These are phyloP conservation scores for Oenanthe javanica DNA, from an alignment of 140 eudicot species.

Conservation along the genomic window DNA sequence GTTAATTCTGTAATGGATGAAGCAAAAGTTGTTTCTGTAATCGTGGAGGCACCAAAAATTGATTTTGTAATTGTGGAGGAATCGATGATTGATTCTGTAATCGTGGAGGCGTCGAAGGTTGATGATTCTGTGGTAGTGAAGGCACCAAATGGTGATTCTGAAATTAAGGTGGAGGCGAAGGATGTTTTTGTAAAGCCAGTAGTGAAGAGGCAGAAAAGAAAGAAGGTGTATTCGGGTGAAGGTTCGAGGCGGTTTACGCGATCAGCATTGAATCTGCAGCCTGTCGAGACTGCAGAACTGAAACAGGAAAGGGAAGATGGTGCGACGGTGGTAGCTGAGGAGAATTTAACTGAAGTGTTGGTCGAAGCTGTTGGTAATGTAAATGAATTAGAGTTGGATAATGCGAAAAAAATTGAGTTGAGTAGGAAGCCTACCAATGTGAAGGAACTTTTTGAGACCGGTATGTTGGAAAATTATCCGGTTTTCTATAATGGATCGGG, in stretches of 20 bases:
- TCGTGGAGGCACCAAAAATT: slow-evolving; percentile 12
- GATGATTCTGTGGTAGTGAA: not conserved
- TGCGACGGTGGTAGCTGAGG: not conserved
- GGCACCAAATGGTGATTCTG: slow-evolving; percentile 8
- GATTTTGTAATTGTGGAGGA: slow-evolving; percentile 15
- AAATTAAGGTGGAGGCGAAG: not conserved
- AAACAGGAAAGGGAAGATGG: slow-evolving; percentile 9
- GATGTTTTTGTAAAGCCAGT: not conserved
- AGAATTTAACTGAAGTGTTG: slow-evolving; percentile 27
- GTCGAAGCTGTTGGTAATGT: not conserved
- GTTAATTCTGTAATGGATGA: slow-evolving; percentile 9
- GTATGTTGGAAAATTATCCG: slow-evolving; percentile 74
- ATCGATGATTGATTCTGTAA: not conserved
- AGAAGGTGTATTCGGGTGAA: slow-evolving; percentile 5
- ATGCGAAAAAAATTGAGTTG: slow-evolving; percentile 42
- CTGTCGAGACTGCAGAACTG: not conserved
- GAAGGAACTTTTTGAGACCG: slow-evolving; percentile 77
- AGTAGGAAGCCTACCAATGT: slow-evolving; percentile 43
- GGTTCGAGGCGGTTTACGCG: slow-evolving; percentile 56
- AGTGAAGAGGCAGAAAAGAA: slow-evolving; percentile 1
- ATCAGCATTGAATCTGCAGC: slow-evolving; percentile 39
- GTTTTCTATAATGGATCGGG: slow-evolving; percentile 58
- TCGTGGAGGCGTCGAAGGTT: not conserved
- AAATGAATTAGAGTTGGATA: not conserved
- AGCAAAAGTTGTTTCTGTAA: slow-evolving; percentile 9